Percentiles rank a stretch among this genome's conserved stretches.
phyloP scores from a whole-genome alignment of 441 rosid genomes.

The Euphorbia schlechtendalii region DNA sequence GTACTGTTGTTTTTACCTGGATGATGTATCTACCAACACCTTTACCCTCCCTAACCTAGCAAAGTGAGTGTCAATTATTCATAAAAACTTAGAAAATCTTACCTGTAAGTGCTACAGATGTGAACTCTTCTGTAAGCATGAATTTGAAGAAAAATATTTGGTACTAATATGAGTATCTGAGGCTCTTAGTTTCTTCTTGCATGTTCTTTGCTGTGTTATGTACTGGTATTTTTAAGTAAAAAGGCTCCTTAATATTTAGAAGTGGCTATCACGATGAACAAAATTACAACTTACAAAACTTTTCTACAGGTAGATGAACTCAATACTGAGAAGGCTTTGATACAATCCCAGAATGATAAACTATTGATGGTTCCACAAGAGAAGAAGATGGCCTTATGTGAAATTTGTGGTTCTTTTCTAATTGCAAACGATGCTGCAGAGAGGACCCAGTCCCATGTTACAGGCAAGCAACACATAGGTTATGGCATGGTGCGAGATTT shows the following conservation, averaged over 20 bases:
- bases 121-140: too few species aligned
- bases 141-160: background rate
- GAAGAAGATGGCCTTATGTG: conserved; percentile 95
- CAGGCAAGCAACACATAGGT: conserved; percentile 96
- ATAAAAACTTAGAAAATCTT: too few species aligned
- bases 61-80: too few species aligned
- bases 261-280: background rate
- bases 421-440: conserved; percentile 92
- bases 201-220: background rate
- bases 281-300: conserved; percentile 4
- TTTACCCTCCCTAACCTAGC: too few species aligned
- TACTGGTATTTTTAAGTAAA: too few species aligned
- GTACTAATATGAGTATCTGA: too few species aligned
- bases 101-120: too few species aligned
- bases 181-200: too few species aligned
- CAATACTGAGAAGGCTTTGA: conserved; percentile 64
- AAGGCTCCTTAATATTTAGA: too few species aligned
- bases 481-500: conserved; percentile 96
- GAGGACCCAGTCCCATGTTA: conserved; percentile 93
- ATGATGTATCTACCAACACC: too few species aligned
- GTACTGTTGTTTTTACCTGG: too few species aligned
- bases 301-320: conserved; percentile 73
- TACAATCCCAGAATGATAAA: conserved; percentile 71
- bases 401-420: conserved; percentile 94
- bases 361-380: conserved; percentile 69